Evolutionary conservation across 805 yeast species (phyloP), one percentile per base, ranked within the genome.

Genomic region (Lipomyces mesembrius): DNA sequence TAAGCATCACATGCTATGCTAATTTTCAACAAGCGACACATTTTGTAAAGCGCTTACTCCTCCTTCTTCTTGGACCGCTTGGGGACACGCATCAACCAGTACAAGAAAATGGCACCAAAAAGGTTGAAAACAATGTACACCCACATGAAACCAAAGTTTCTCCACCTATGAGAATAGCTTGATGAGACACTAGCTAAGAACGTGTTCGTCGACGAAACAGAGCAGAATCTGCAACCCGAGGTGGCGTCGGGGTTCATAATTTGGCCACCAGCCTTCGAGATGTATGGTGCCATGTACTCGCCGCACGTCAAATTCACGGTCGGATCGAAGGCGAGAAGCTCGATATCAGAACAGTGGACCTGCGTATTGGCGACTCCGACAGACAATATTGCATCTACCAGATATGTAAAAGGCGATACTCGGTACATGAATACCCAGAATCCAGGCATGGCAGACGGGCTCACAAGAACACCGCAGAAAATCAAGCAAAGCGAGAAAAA

Each of bases 391-490:
- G 84, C 81, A 68, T 85, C 87, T 65, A 89, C 81, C 75, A 88
- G 84, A 75, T 91, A 91, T 0, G 94, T 89, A 77, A 84, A 85
- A 14, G 83, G 95, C 39, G 91, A 87, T 22, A 81, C 83, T 72
- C 89, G 84, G 84, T 89, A 88, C 92, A 91, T 89, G 76, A 89
- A 91, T 55, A 85, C 86, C 96, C 96, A 90, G 80, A 91, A 91
- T 0, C 91, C 87, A 12, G 96, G 95, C 88, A 90, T 83, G 60
- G 81, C 77, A 2, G 70, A 52, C 3, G 79, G 79, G 12, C 86
- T 83, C 71, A 87, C 91, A 64, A 87, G 80, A 61, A 88, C 89
- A 80, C 92, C 91, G 77, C 90, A 84, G 80, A 90, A 89, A 22
- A 87, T 80, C 63, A 88, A 82, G 72, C 84, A 77, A 74, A 89